phyloP scores from a whole-genome alignment of 768 basidiomycete genomes.

The Xanthoconium purpureum region DNA sequence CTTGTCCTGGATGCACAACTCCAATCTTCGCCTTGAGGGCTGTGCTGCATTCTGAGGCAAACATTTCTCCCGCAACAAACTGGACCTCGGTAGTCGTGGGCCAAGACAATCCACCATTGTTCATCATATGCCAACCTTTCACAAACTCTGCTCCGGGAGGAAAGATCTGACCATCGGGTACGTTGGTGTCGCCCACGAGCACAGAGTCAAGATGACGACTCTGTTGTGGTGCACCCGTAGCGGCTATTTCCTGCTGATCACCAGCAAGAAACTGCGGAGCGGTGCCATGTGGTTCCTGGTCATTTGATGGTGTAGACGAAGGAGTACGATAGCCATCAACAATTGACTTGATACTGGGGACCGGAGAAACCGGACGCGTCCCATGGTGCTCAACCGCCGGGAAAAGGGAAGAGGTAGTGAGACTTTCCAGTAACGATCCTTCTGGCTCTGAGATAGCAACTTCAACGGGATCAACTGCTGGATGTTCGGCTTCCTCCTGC shows the following conservation, averaged over 20 bases:
- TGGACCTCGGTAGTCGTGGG: constrained; percentile 63
- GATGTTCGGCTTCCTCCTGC: not conserved
- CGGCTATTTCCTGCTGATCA: not conserved
- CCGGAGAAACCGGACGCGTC: constrained; percentile 1
- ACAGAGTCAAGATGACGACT: constrained; percentile 42
- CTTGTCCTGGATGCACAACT: constrained; percentile 50
- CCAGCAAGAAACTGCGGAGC: not conserved
- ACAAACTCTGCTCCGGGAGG: constrained; percentile 84
- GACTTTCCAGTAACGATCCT: constrained; percentile 29
- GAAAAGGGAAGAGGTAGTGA: constrained; percentile 13
- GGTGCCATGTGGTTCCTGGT: not conserved
- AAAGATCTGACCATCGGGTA: constrained; percentile 71
- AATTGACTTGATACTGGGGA: constrained; percentile 23
- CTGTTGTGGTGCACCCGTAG: not conserved
- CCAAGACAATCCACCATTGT: constrained; percentile 64
- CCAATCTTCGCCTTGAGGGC: constrained; percentile 49
- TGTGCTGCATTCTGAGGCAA: constrained; percentile 38
- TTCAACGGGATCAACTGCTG: not conserved
- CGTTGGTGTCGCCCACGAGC: constrained; percentile 66
- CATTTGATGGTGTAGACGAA: constrained; percentile 6
- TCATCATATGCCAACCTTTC: constrained; percentile 76
- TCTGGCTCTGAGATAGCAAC: not conserved
- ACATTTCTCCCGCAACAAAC: constrained; percentile 68
- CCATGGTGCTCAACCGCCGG: not conserved
- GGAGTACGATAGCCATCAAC: constrained; percentile 30